Percentiles rank a stretch among this genome's conserved stretches.
Conservation (phyloP, 2,329 filamentous ascomycete genomes). For the Passalora sequoiae region DNA sequence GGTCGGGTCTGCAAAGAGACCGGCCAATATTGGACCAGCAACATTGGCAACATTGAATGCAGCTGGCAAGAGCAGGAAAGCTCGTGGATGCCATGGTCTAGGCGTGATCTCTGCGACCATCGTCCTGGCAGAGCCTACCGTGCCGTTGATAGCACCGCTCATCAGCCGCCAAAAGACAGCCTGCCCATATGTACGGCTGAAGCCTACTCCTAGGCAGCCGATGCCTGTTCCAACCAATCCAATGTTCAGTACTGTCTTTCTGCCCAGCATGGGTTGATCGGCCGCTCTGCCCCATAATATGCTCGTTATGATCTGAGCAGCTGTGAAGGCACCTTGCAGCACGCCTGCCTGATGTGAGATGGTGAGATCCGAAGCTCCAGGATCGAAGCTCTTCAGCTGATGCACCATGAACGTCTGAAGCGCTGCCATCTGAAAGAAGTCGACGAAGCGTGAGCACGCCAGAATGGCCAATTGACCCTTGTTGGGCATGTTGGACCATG, state of each 20-base stretch:
- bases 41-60: constrained; percentile 42
- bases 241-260: constrained; percentile 39
- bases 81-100: constrained; percentile 39
- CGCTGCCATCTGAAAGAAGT: constrained; percentile 43
- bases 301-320: constrained; percentile 40
- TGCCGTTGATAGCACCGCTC: constrained; percentile 40
- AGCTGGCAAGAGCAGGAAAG: constrained; percentile 38
- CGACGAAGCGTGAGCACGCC: constrained; percentile 39
- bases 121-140: constrained; percentile 39
- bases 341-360: constrained; percentile 41
- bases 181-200: constrained; percentile 38
- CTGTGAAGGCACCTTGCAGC: constrained; percentile 40
- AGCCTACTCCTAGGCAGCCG: constrained; percentile 38
- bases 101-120: constrained; percentile 40
- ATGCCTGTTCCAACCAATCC: constrained; percentile 38
- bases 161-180: constrained; percentile 39
- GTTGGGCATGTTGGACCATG: constrained; percentile 40
- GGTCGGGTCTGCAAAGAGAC: constrained; percentile 58
- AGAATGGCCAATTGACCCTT: constrained; percentile 40
- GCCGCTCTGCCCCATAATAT: constrained; percentile 40
- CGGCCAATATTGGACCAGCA: constrained; percentile 51
- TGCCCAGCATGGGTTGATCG: constrained; percentile 42
- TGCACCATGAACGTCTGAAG: constrained; percentile 43
- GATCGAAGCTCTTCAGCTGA: constrained; percentile 40
- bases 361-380: constrained; percentile 43